A percentile compares a stretch with the other conserved stretches of the same genome.
Conservation (phyloP, 2,329 filamentous ascomycete species). For the Elsinoe batatas region DNA sequence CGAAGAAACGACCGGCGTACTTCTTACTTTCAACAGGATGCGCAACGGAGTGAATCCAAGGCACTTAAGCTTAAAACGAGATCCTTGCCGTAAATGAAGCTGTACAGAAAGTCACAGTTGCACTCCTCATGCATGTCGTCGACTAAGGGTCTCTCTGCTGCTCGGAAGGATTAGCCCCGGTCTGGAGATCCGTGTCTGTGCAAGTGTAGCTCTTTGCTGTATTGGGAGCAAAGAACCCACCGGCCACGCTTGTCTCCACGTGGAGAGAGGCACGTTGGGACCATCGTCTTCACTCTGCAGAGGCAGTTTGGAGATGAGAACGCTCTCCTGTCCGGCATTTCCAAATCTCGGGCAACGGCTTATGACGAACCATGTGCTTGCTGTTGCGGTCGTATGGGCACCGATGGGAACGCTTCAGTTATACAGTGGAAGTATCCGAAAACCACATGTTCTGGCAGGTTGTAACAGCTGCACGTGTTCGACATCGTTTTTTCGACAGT, state of each 20-base stretch:
- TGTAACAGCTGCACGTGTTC: not conserved
- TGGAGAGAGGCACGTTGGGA: not conserved
- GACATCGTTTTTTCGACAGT: too few species aligned
- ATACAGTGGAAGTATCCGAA: not conserved
- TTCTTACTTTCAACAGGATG: not conserved
- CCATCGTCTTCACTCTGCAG: not conserved
- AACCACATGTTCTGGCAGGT: not conserved
- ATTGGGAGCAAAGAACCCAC: not conserved
- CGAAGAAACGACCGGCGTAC: not conserved
- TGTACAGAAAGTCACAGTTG: not conserved
- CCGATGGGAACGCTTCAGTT: not conserved
- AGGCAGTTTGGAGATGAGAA: not conserved
- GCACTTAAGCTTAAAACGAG: not conserved
- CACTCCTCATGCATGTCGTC: not conserved
- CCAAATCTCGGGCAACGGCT: not conserved
- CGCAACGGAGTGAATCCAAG: not conserved
- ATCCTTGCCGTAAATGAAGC: not conserved
- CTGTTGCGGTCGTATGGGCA: not conserved
- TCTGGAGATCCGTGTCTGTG: slow-evolving; percentile 3
- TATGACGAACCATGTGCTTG: not conserved
- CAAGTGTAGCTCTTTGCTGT: not conserved
- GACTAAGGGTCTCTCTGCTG: not conserved
- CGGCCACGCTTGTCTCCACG: slow-evolving; percentile 7
- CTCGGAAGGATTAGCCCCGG: not conserved
- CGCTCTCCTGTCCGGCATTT: not conserved